A percentile compares a stretch with the other conserved stretches of the same genome.
These are phyloP conservation scores for Lentinula boryana DNA, from an alignment of 768 basidiomycete genomes.

Conservation along the genomic window DNA sequence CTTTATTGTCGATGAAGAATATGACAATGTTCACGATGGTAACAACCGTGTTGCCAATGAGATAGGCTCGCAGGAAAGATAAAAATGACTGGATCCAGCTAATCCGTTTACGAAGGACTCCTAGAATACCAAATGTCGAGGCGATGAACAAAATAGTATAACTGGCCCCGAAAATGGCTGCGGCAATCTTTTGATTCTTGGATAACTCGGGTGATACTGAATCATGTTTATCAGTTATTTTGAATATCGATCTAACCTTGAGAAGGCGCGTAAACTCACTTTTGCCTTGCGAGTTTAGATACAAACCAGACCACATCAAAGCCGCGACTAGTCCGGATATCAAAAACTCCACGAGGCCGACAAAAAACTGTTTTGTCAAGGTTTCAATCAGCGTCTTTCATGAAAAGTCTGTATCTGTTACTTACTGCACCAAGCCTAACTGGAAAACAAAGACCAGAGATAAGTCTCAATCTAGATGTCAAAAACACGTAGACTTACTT, in stretches of 20 bases:
- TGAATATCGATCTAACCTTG: neutral
- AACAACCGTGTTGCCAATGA: neutral
- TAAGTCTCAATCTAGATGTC: neutral
- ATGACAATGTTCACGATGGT: slow-evolving; percentile 1
- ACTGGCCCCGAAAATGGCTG: neutral
- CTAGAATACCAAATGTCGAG: neutral
- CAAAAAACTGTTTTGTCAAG: neutral
- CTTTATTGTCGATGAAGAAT: slow-evolving; percentile 2
- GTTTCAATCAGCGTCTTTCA: neutral
- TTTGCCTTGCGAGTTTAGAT: neutral
- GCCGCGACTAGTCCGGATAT: neutral
- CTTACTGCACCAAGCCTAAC: slow-evolving; percentile 2
- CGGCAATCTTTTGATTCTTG: neutral
- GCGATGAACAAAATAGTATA: slow-evolving; percentile 1
- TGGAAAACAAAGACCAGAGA: neutral
- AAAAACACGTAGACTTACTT: neutral
- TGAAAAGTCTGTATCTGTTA: neutral
- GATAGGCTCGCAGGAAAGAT: neutral
- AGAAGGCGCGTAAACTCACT: neutral
- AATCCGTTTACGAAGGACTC: neutral
- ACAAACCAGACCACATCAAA: neutral
- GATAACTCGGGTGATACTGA: neutral
- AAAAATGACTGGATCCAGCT: neutral
- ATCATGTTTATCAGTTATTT: neutral
- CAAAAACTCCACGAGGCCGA: neutral